Percentiles rank a stretch among this genome's conserved stretches.
phyloP scores from a whole-genome alignment of 345 rosid genomes.

The Rubroshorea leprosula region DNA sequence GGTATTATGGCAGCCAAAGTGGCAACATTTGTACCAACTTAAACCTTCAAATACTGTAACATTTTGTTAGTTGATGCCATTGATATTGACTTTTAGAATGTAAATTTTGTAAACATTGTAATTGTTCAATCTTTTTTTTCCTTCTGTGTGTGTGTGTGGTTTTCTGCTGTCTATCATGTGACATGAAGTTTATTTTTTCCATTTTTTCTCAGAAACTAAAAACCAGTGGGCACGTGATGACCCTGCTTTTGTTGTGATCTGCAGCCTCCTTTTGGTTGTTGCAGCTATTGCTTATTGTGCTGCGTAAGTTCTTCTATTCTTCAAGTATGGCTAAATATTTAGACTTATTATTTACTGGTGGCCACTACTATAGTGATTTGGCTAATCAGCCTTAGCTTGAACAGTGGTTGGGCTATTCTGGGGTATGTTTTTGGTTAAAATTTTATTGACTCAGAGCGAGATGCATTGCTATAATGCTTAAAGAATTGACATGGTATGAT shows the following conservation, averaged over 20 bases:
- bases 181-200: neutral
- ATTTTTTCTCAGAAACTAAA: conserved; percentile 74
- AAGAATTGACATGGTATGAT: neutral
- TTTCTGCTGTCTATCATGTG: neutral
- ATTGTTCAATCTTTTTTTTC: neutral
- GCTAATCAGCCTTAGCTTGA: neutral
- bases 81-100: neutral
- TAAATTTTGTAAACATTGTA: neutral
- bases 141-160: neutral
- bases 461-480: neutral
- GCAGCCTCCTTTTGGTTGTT: conserved; percentile 75
- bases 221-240: conserved; percentile 99
- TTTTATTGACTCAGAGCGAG: neutral
- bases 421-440: neutral
- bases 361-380: neutral
- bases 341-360: neutral
- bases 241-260: conserved; percentile 97
- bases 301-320: conserved; percentile 58
- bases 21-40: neutral
- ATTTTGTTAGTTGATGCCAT: neutral
- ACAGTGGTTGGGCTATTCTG: neutral
- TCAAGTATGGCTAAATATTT: conserved; percentile 1
- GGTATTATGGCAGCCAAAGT: neutral
- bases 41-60: neutral
- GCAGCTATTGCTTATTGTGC: conserved; percentile 91